Evolutionary conservation across 495 filamentous ascomycete genomes (phyloP), one percentile per base, ranked within the genome.

Genomic region (Penicillium egyptiacum): DNA sequence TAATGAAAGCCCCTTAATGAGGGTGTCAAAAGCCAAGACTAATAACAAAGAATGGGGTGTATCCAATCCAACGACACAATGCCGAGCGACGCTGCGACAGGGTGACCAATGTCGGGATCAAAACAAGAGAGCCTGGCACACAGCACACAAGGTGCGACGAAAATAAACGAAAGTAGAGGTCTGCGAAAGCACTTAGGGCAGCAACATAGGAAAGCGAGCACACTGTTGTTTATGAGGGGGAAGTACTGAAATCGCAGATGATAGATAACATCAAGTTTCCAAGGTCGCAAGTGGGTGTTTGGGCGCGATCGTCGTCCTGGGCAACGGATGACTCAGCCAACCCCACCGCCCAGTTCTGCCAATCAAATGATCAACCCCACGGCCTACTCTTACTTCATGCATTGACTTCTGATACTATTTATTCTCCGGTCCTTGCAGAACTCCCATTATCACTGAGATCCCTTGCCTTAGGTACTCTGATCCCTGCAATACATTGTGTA

Each of bases 311-410:
- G 66, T 68, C 69, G 59, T 59, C 68, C 53, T 16, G 60, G 64
- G 73, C 68, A 76, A 76, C 73, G 25, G 61, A 54, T 71, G 64
- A 74, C 59, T 76, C 70, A 70, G 49, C 55, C 3, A n/a, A 1
- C 0, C 26, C 35, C 56, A 62, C 69, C 65, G 64, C 67, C 64
- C 50, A n/a, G 30, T 68, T 64, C 63, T 72, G 71, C 71, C 59
- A 23, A 23, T 26, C 1, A 53, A 53, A 53, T 53, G 50, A 33
- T 52, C 23, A 25, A 37, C 51, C 61, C 62, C 56, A 60, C 63
- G 56, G 55, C 58, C 35, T 53, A 45, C 45, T 57, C 23, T 30
- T 30, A 40, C 50, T 53, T 10, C 39, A 53, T 40, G 51, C 50
- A 57, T 56, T 46, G 37, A 37, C 48, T 37, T 53, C 53, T 31